Conservation (phyloP, 2,329 filamentous ascomycete species). For the Alternaria ventricosa region DNA sequence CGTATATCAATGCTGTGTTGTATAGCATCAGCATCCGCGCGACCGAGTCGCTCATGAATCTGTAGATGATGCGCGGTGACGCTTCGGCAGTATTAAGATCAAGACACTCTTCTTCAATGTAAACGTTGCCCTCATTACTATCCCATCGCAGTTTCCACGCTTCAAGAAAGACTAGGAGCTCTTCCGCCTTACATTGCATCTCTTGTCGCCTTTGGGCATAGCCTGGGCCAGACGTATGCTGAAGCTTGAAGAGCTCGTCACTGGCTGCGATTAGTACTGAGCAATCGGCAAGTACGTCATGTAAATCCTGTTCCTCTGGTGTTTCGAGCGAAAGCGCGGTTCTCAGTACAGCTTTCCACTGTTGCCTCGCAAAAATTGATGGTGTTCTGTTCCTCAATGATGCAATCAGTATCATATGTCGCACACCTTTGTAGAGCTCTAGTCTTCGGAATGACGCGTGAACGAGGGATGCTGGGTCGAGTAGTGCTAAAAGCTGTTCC, state of each 20-base stretch:
- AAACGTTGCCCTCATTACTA: conserved; percentile 4
- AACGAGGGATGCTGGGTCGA: conserved; percentile 15
- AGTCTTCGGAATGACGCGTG: conserved; percentile 18
- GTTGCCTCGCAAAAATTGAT: conserved; percentile 32
- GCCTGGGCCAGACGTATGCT: neutral
- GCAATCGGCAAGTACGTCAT: conserved; percentile 38
- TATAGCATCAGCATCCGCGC: conserved; percentile 36
- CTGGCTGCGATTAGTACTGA: conserved; percentile 27
- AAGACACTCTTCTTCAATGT: neutral
- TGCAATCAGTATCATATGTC: conserved; percentile 33
- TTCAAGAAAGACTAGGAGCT: conserved; percentile 1
- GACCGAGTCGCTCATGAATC: conserved; percentile 6
- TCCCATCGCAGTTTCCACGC: conserved; percentile 20
- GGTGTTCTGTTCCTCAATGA: conserved; percentile 23
- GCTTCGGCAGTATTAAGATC: neutral
- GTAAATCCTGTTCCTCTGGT: conserved; percentile 32
- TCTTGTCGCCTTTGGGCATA: neutral
- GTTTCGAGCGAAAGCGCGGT: conserved; percentile 18
- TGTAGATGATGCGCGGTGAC: conserved; percentile 1
- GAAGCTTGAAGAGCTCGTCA: conserved; percentile 10
- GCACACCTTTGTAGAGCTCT: conserved; percentile 29
- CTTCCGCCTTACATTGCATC: neutral
- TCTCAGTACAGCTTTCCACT: conserved; percentile 33
- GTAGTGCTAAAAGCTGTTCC: conserved; percentile 34
- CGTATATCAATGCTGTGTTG: conserved; percentile 35